These are phyloP conservation scores for Conticribra guillardii DNA, from an alignment of 108 stramenopile genomes.

Conservation along the genomic window DNA sequence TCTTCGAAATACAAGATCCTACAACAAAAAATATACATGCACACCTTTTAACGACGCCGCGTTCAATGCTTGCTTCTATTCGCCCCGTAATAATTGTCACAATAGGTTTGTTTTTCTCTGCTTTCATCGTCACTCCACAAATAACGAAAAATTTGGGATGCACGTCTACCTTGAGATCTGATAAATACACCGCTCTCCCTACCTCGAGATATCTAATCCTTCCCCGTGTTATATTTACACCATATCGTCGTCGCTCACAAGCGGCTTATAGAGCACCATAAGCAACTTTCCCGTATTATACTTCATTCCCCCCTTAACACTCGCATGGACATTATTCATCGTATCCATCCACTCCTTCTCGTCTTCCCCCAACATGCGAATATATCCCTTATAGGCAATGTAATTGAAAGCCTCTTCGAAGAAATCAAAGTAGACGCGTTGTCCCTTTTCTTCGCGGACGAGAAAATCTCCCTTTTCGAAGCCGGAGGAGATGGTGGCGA, in stretches of 20 bases:
- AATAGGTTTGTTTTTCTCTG: too few species aligned
- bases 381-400: conserved; percentile 89
- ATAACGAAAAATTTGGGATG: too few species aligned
- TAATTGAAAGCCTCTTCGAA: conserved; percentile 86
- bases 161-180: too few species aligned
- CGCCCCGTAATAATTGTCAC: too few species aligned
- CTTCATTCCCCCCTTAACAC: conserved; percentile 89
- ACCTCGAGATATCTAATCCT: too few species aligned
- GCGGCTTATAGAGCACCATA: conserved; percentile 72
- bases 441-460: conserved; percentile 50
- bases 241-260: conserved; percentile 22
- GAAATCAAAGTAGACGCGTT: conserved; percentile 52
- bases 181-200: too few species aligned
- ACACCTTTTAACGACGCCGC: too few species aligned
- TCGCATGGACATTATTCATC: conserved; percentile 84
- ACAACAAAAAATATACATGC: too few species aligned
- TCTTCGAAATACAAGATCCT: too few species aligned
- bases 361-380: conserved; percentile 80
- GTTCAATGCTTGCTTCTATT: too few species aligned
- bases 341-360: conserved; percentile 88
- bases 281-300: conserved; percentile 88
- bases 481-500: conserved; percentile 50
- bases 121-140: too few species aligned
- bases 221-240: too few species aligned
- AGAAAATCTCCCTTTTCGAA: conserved; percentile 53